phyloP scores from a whole-genome alignment of 768 basidiomycete species.

The Xanthoconium stramineum region DNA sequence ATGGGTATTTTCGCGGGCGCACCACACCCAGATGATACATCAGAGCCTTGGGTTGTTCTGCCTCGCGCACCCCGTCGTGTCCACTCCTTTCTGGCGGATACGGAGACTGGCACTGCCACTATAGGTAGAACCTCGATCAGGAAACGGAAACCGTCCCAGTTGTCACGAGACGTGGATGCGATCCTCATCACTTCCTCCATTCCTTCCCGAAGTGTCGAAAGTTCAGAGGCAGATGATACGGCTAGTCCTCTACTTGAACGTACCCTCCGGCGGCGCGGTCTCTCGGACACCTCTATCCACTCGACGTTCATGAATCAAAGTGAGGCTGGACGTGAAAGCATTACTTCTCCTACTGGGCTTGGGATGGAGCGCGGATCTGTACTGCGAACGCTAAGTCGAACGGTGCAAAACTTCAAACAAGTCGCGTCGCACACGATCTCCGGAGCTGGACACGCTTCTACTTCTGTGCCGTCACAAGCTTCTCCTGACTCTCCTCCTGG shows the following conservation, averaged over 20 bases:
- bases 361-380: constrained; percentile 48
- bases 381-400: constrained; percentile 51
- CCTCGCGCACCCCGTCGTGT: constrained; percentile 39
- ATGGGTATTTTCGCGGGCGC: constrained; percentile 96
- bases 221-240: constrained; percentile 40
- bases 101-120: constrained; percentile 8
- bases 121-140: constrained; percentile 16
- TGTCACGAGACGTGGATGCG: constrained; percentile 76
- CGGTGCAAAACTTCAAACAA: constrained; percentile 48
- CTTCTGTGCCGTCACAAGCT: constrained; percentile 6
- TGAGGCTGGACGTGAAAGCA: constrained; percentile 25
- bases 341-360: constrained; percentile 10
- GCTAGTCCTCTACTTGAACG: constrained; percentile 59
- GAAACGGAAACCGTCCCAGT: constrained; percentile 21
- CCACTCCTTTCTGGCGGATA: constrained; percentile 24
- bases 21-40: constrained; percentile 40
- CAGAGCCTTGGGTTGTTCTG: constrained; percentile 75
- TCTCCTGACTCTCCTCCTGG: constrained; percentile 7
- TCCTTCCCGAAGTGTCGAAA: constrained; percentile 23
- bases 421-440: constrained; percentile 31
- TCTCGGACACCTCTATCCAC: constrained; percentile 91
- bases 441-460: constrained; percentile 9
- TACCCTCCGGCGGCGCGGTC: constrained; percentile 69
- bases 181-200: constrained; percentile 56
- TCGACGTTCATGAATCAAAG: constrained; percentile 71